phyloP scores from a whole-genome alignment of 2,329 filamentous ascomycete species.

The Blastomyces emzantsi region DNA sequence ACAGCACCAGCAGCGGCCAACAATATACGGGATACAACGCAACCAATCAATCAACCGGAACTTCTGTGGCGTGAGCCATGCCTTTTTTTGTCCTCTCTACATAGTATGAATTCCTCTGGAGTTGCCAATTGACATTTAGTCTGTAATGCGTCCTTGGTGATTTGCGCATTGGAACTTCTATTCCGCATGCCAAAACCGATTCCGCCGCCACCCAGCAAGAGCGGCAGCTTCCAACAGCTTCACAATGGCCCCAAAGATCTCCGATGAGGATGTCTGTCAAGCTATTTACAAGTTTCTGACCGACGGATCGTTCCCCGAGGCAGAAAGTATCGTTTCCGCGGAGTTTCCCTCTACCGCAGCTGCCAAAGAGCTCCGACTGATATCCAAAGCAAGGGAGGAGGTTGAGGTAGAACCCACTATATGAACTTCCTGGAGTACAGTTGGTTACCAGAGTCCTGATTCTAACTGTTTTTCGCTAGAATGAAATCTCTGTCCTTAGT shows the following conservation, averaged over 20 bases:
- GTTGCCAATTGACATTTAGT: background rate
- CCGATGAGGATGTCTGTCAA: slow-evolving; percentile 42
- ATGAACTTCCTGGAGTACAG: background rate
- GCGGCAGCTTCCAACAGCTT: too few relatives aligned
- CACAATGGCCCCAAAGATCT: slow-evolving; percentile 30
- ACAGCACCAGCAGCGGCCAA: background rate
- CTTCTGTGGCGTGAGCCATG: background rate
- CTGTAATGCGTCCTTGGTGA: background rate
- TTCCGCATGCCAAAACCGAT: background rate
- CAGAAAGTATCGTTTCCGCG: slow-evolving; percentile 47
- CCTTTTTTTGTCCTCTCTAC: background rate
- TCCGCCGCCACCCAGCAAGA: background rate
- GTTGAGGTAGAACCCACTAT: slow-evolving; percentile 39
- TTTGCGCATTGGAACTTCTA: background rate
- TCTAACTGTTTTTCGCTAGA: slow-evolving; percentile 32
- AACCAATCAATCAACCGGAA: background rate
- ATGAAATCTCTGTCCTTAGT: slow-evolving; percentile 67
- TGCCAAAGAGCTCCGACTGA: slow-evolving; percentile 41
- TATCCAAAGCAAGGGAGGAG: slow-evolving; percentile 45
- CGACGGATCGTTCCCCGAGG: slow-evolving; percentile 48
- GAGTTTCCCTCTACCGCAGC: slow-evolving; percentile 43
- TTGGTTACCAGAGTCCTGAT: background rate
- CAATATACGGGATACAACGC: background rate
- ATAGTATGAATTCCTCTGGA: background rate
- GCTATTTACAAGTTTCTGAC: slow-evolving; percentile 57